Conservation (phyloP, 1,284 basidiomycete species). For the Takashimella koratensis region DNA sequence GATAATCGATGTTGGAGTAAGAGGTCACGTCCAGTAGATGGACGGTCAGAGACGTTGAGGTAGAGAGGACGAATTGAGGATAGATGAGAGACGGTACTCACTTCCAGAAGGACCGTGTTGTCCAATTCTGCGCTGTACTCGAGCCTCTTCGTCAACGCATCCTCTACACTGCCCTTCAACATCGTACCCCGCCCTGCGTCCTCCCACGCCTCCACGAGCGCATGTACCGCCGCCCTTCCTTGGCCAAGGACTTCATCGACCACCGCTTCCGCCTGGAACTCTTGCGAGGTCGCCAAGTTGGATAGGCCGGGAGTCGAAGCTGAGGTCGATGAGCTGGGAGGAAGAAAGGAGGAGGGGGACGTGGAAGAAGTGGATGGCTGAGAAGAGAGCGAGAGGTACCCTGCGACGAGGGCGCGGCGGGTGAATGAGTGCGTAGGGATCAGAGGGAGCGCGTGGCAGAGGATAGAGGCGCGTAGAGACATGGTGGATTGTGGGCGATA, state of each 20-base stretch:
- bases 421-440: conserved; percentile 38
- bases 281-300: neutral
- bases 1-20: too few relatives aligned
- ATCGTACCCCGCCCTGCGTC: conserved; percentile 25
- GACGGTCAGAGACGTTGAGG: too few relatives aligned
- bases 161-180: conserved; percentile 1
- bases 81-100: too few relatives aligned
- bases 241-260: conserved; percentile 40
- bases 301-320: neutral
- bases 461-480: conserved; percentile 35
- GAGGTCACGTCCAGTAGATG: too few relatives aligned
- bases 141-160: conserved; percentile 15
- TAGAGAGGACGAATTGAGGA: too few relatives aligned
- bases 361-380: neutral
- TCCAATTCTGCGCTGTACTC: conserved; percentile 30
- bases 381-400: conserved; percentile 18
- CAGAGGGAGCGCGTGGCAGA: conserved; percentile 28
- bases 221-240: conserved; percentile 19
- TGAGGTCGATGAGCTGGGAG: neutral
- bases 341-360: conserved; percentile 1
- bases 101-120: conserved; percentile 38
- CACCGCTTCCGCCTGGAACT: conserved; percentile 13
- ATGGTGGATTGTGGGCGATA: too few relatives aligned
- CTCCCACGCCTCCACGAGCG: conserved; percentile 34
- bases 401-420: conserved; percentile 28